A percentile compares a stretch with the other conserved stretches of the same genome.
phyloP scores from a whole-genome alignment of 2,329 filamentous ascomycete genomes.

The Cytospora schulzeri region DNA sequence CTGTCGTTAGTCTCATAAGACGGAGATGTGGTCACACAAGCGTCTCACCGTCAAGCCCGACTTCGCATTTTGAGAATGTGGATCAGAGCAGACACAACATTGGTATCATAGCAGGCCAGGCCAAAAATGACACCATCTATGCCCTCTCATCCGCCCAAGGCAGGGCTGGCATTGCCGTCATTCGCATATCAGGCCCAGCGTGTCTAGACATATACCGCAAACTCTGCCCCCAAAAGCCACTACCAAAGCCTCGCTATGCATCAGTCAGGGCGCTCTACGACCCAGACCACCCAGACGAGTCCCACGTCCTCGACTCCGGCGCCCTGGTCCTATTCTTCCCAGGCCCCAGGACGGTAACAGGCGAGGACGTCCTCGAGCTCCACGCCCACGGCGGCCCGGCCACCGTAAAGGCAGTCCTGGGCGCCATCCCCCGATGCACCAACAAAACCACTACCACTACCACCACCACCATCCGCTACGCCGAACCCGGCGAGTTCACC shows the following conservation, averaged over 20 bases:
- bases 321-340: conserved; percentile 85
- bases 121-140: conserved; percentile 72
- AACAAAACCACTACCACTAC: conserved; percentile 31
- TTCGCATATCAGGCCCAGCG: conserved; percentile 80
- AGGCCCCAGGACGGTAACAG: conserved; percentile 79
- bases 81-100: not conserved
- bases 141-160: conserved; percentile 87
- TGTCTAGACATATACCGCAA: conserved; percentile 63
- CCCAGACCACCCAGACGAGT: conserved; percentile 35
- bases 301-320: conserved; percentile 72
- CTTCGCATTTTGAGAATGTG: not conserved
- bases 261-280: conserved; percentile 74
- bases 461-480: conserved; percentile 70
- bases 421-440: conserved; percentile 63
- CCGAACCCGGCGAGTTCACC: conserved; percentile 95
- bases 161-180: conserved; percentile 85
- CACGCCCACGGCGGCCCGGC: conserved; percentile 93
- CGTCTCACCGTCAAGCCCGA: not conserved
- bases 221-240: conserved; percentile 51
- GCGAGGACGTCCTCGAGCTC: conserved; percentile 88
- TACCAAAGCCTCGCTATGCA: conserved; percentile 59
- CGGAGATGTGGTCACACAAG: conserved; percentile 2
- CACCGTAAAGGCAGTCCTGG: conserved; percentile 82
- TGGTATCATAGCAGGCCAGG: conserved; percentile 17
- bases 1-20: not conserved